Evolutionary conservation across 352 stramenopile genomes (phyloP).

Genomic region (Globisporangium alternatum): DNA sequence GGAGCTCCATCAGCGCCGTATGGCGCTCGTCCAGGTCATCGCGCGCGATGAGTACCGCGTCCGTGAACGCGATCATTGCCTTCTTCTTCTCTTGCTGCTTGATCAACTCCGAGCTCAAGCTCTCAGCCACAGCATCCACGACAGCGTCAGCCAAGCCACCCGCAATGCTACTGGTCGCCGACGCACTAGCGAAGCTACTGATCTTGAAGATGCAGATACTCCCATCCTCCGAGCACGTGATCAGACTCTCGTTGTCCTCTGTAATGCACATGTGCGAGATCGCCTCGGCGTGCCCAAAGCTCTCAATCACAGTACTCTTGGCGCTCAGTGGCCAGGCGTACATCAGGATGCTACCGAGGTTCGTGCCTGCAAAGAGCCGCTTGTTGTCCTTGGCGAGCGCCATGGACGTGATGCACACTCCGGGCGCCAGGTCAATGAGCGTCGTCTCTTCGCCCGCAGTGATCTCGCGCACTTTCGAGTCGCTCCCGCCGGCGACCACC

Average conservation of each 20-base stretch:
- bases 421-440: slow-evolving; percentile 38
- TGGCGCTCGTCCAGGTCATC: slow-evolving; percentile 80
- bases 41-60: slow-evolving; percentile 64
- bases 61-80: slow-evolving; percentile 20
- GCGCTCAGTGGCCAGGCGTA: slow-evolving; percentile 57
- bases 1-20: slow-evolving; percentile 45
- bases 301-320: slow-evolving; percentile 34
- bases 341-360: slow-evolving; percentile 54
- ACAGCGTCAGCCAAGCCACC: background rate
- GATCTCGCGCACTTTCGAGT: slow-evolving; percentile 69
- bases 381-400: slow-evolving; percentile 58
- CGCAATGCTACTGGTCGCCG: background rate
- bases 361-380: slow-evolving; percentile 66
- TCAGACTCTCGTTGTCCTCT: slow-evolving; percentile 57
- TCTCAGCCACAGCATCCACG: background rate
- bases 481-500: slow-evolving; percentile 54
- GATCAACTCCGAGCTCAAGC: background rate
- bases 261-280: slow-evolving; percentile 75
- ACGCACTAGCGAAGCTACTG: slow-evolving; percentile 1
- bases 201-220: slow-evolving; percentile 61
- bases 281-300: slow-evolving; percentile 53
- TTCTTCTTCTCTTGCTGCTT: slow-evolving; percentile 31
- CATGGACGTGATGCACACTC: slow-evolving; percentile 46
- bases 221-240: slow-evolving; percentile 62
- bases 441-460: slow-evolving; percentile 55